These are phyloP conservation scores for Thelephora terrestris DNA, from an alignment of 1,284 basidiomycete species.

Conservation along the genomic window DNA sequence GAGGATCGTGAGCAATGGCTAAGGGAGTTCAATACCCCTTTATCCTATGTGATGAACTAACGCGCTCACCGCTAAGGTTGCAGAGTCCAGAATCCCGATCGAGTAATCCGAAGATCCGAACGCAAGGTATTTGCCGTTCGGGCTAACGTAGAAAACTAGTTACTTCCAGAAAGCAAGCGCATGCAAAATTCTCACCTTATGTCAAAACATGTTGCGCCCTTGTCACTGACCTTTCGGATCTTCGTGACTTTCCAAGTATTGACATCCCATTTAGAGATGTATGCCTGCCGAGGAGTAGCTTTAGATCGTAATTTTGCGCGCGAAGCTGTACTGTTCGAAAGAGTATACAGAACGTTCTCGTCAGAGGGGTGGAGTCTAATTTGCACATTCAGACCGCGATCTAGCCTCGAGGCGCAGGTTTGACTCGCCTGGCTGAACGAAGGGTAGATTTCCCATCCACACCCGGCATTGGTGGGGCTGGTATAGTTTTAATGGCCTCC, in stretches of 20 bases:
- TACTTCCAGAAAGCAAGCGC: background rate
- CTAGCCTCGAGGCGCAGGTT: background rate
- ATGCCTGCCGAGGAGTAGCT: constrained; percentile 44
- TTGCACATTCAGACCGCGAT: background rate
- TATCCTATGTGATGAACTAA: background rate
- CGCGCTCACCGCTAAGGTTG: constrained; percentile 62
- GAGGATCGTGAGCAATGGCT: constrained; percentile 84
- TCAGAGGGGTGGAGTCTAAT: constrained; percentile 51
- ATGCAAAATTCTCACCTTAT: constrained; percentile 47
- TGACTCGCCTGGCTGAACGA: constrained; percentile 57
- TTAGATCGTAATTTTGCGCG: constrained; percentile 43
- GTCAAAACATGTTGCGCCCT: constrained; percentile 80
- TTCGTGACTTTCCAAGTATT: constrained; percentile 44
- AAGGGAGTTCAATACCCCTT: constrained; percentile 1
- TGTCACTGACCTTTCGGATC: constrained; percentile 58
- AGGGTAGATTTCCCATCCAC: constrained; percentile 49
- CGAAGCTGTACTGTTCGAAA: constrained; percentile 61
- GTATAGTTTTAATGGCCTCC: constrained; percentile 39
- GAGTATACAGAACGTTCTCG: constrained; percentile 53
- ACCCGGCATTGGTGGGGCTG: constrained; percentile 41
- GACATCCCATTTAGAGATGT: constrained; percentile 56
- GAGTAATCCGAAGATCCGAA: constrained; percentile 85
- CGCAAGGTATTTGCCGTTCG: constrained; percentile 74
- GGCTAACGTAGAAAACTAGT: constrained; percentile 30
- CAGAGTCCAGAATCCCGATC: constrained; percentile 78